Conservation (phyloP, 2,329 filamentous ascomycete genomes). For the Talaromyces pinophilus region DNA sequence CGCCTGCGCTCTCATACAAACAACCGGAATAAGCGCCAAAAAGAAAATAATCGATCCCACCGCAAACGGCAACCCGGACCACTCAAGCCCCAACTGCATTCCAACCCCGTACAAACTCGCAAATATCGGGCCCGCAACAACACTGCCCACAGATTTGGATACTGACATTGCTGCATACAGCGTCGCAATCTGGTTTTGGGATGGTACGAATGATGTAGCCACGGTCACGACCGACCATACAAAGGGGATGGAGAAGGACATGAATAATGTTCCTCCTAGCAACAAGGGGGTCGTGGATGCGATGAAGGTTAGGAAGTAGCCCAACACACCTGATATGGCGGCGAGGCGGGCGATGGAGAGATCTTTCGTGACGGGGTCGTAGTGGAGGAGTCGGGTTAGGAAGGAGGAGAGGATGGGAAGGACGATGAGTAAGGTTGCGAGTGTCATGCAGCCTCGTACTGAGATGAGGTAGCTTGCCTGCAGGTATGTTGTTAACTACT, state of each 20-base stretch:
- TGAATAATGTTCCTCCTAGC: slow-evolving; percentile 29
- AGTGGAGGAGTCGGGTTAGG: slow-evolving; percentile 24
- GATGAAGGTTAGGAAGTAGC: slow-evolving; percentile 26
- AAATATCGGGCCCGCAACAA: slow-evolving; percentile 33
- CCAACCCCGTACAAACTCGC: slow-evolving; percentile 31
- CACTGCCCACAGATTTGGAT: slow-evolving; percentile 26
- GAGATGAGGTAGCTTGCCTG: slow-evolving; percentile 35
- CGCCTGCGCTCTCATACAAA: slow-evolving; percentile 14
- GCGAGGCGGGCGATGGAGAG: slow-evolving; percentile 28
- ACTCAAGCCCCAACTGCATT: slow-evolving; percentile 31
- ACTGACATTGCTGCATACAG: slow-evolving; percentile 34
- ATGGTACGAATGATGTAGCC: slow-evolving; percentile 31
- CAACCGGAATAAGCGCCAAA: slow-evolving; percentile 12
- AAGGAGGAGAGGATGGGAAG: slow-evolving; percentile 29
- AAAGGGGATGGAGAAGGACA: slow-evolving; percentile 33
- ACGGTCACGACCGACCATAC: slow-evolving; percentile 29
- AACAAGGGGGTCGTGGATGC: slow-evolving; percentile 26
- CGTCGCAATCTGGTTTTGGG: slow-evolving; percentile 31
- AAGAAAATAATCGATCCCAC: slow-evolving; percentile 26
- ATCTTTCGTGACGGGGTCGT: slow-evolving; percentile 30
- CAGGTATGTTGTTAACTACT: neutral
- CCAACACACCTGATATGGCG: slow-evolving; percentile 28
- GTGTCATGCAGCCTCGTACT: slow-evolving; percentile 29
- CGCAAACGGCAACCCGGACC: slow-evolving; percentile 34
- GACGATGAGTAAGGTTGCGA: slow-evolving; percentile 29